Evolutionary conservation across 768 basidiomycete genomes (phyloP).

Genomic region (Lactarius hengduanensis): DNA sequence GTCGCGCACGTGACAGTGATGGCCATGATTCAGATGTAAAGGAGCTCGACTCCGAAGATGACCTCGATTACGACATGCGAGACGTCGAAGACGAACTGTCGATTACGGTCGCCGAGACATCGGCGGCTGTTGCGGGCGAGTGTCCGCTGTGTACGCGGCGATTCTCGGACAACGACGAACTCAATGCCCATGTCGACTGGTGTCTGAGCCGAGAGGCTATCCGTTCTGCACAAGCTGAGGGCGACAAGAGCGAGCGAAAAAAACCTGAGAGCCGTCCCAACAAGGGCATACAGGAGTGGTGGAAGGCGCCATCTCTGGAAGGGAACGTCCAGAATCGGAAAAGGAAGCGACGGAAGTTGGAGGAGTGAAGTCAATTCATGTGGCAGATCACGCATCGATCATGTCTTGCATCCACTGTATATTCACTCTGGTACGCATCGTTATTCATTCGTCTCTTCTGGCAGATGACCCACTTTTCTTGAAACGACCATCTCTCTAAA

Average conservation of each 20-base stretch:
- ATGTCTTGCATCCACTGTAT: neutral
- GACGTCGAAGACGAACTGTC: conserved; percentile 6
- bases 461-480: no score
- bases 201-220: conserved; percentile 83
- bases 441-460: neutral
- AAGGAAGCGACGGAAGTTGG: conserved; percentile 19
- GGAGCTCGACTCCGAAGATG: conserved; percentile 41
- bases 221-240: conserved; percentile 56
- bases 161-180: conserved; percentile 68
- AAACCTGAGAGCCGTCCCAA: neutral
- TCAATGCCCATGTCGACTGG: conserved; percentile 89
- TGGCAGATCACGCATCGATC: neutral
- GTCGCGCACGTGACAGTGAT: conserved; percentile 34
- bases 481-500: no score
- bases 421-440: neutral
- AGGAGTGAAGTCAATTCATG: conserved; percentile 1
- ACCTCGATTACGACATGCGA: conserved; percentile 4
- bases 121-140: conserved; percentile 34
- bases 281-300: conserved; percentile 16
- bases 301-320: conserved; percentile 18
- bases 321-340: neutral
- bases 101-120: neutral
- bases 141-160: conserved; percentile 74
- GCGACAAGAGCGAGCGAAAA: conserved; percentile 17
- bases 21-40: conserved; percentile 44